These are phyloP conservation scores for Fraxinus xanthoxyloides DNA, from an alignment of 305 asterid species.

Conservation along the genomic window DNA sequence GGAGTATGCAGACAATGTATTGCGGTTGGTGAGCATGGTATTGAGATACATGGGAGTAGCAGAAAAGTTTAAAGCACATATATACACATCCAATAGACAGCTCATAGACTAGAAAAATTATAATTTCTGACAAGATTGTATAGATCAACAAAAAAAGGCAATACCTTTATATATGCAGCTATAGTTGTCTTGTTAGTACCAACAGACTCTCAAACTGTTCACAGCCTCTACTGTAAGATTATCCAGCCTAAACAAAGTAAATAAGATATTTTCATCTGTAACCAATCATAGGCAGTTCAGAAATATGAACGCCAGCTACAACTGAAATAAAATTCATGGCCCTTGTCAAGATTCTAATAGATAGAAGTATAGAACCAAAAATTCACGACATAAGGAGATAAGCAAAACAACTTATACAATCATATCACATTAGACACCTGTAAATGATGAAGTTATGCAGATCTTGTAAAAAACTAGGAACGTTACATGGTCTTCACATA, in stretches of 20 bases:
- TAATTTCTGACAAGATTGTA: background rate
- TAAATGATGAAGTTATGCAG: background rate
- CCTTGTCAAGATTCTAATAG: background rate
- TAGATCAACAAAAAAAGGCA: background rate
- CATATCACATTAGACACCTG: background rate
- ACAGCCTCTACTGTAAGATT: slow-evolving; percentile 66
- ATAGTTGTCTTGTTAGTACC: slow-evolving; percentile 63
- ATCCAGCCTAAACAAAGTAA: slow-evolving; percentile 49
- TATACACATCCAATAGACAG: background rate
- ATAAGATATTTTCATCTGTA: slow-evolving; percentile 1
- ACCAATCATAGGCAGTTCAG: background rate
- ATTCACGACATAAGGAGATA: background rate
- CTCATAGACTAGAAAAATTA: background rate
- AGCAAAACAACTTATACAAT: background rate
- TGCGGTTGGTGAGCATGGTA: background rate
- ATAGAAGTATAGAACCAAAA: slow-evolving; percentile 34
- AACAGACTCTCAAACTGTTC: slow-evolving; percentile 60
- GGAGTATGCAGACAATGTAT: background rate
- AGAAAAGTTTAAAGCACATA: background rate
- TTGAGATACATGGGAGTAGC: background rate
- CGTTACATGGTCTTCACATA: background rate
- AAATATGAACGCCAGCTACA: background rate
- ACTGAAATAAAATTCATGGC: background rate
- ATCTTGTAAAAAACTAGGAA: background rate
- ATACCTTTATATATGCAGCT: slow-evolving; percentile 63